Evolutionary conservation across 371 early-diverging fungal species (phyloP), one percentile per base, ranked within the genome.

Genomic region (Smittium culicis): DNA sequence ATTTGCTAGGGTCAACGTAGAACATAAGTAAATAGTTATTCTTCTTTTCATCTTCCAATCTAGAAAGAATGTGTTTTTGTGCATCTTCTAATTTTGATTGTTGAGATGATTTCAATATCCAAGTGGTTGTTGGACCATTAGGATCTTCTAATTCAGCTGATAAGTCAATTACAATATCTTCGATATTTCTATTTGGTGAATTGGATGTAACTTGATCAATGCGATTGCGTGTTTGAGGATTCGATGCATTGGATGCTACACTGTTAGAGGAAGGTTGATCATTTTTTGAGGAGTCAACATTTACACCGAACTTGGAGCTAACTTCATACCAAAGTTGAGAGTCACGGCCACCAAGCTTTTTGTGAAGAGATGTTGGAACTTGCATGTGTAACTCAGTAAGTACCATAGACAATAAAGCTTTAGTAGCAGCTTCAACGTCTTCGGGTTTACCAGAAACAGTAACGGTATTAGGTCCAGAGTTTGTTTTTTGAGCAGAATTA

Each of bases 401-500:
- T 29, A 72, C 79, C 17, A 69, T 65, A 29, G 65, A 72, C 45
- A 63, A 70, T 35, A 72, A 64, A 32, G 80, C 85, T 1, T 65
- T 68, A 66, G 77, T 74, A 66, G 82, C 81, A 28, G 82, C 79
- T 45, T 81, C 81, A 68, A 84, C 80, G 77, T 84, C 75, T 57
- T 80, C 85, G n/a, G 77, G 80, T 34, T 79, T 71, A 24, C 86
- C 86, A 56, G 80, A 75, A 70, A 86, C 81, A 28, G 73, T 74
- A n/a, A 84, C 83, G 17, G 64, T 56, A 30, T 54, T 64, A 24
- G 72, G 55, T n/a, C 75, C 77, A 30, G 56, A n/a, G n/a, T n/a
- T n/a, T n/a, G n/a, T n/a, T n/a, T n/a, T n/a, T n/a, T n/a, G n/a
- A n/a, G n/a, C n/a, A n/a, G n/a, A n/a, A n/a, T n/a, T n/a, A n/a